Evolutionary conservation across 2,329 filamentous ascomycete species (phyloP), one percentile per base, ranked within the genome.

Genomic region (Botryotinia narcissicola): DNA sequence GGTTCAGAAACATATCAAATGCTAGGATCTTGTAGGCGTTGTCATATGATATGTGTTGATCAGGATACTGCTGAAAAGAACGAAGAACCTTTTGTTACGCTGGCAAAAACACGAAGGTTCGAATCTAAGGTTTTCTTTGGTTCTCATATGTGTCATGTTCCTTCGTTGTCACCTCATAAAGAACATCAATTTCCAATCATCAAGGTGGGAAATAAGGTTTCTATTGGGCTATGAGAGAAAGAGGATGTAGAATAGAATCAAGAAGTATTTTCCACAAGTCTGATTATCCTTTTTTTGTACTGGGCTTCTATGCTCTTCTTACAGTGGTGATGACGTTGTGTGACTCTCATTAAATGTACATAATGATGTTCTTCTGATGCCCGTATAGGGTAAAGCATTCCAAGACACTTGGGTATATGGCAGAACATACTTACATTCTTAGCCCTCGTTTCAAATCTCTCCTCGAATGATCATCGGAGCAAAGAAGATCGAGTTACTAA

Each of bases 31-130:
- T 99, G 96, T 79, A 89, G 94, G 74, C 86, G 96, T 74, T 99
- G 96, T 78, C 94, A 97, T 81, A 98, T 99, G 95, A 92, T 99
- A 16, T 98, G 95, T 80, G 89, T 98, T 63, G 91, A 99, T 79
- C 96, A 98, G 81, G 85, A 90, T 64, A 97, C 92, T 20, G 94
- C 90, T 0, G 86, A 90, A 75, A 92, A 90, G 81, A 89, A 90
- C 76, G 90, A 94, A 75, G 96, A 98, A 81, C 96, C 96, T 0
- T 97, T 96, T 80, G 88, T 92, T 5, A 98, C 94, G 0, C 84
- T 99, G 74, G 91, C 93, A 2, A 97, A 97, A 84, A 97, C 93
- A 18, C 88, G 96, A 77, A 89, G 93, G 73, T 90, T 93, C 76
- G 90, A 93, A 70, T 93, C 94, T 2, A 94, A 94, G 82, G 92